phyloP scores from a whole-genome alignment of 371 early-diverging fungal genomes.

The Phascolomyces articulosus region DNA sequence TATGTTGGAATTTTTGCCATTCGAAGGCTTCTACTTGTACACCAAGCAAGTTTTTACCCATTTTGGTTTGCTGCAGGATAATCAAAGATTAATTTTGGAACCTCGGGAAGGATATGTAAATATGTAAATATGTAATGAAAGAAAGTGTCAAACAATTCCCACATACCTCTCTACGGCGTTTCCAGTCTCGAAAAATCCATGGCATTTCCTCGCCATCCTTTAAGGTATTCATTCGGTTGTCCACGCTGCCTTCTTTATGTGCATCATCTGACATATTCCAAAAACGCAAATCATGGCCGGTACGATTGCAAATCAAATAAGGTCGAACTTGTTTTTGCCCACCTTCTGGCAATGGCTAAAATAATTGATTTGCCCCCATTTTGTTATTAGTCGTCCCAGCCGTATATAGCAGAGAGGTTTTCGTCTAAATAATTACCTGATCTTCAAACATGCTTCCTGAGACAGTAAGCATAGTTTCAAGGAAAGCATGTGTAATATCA shows the following conservation, averaged over 20 bases:
- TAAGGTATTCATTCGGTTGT: constrained; percentile 51
- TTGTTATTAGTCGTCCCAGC: too few relatives aligned
- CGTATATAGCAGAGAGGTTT: too few relatives aligned
- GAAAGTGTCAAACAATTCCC: too few relatives aligned
- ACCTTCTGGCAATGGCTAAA: constrained; percentile 33
- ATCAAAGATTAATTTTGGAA: too few relatives aligned
- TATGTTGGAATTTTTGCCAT: constrained; percentile 75
- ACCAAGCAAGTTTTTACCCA: constrained; percentile 64
- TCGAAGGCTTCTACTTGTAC: constrained; percentile 67
- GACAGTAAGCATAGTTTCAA: constrained; percentile 64
- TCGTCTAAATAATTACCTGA: too few relatives aligned
- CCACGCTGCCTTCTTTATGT: constrained; percentile 23
- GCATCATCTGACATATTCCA: constrained; percentile 73
- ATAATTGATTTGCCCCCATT: too few relatives aligned
- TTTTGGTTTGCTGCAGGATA: constrained; percentile 14
- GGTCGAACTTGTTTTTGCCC: constrained; percentile 54
- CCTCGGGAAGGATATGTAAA: constrained; percentile 1
- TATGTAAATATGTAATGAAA: too few relatives aligned
- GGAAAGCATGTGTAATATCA: constrained; percentile 74
- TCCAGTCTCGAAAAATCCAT: constrained; percentile 89
- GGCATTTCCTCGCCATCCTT: constrained; percentile 61
- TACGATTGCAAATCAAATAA: constrained; percentile 74
- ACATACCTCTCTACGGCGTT: constrained; percentile 72
- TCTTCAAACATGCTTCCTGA: constrained; percentile 32
- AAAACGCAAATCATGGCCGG: constrained; percentile 75